Evolutionary conservation across 2,329 filamentous ascomycete genomes (phyloP).

Genomic region (Aspergillus intermedius): DNA sequence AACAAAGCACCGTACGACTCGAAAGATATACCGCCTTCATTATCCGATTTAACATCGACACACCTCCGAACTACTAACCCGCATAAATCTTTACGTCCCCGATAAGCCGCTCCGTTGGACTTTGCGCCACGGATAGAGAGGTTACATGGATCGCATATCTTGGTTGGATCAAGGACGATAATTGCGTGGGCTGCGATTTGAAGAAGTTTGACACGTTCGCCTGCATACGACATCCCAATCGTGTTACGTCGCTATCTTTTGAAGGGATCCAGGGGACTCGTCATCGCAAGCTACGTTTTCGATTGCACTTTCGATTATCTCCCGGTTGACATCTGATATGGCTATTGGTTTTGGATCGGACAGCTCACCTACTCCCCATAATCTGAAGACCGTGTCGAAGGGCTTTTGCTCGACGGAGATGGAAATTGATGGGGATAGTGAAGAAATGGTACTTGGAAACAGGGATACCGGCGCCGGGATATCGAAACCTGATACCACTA

Average conservation of each 20-base stretch:
- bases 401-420: constrained; percentile 15
- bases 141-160: constrained; percentile 2
- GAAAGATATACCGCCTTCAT: background rate
- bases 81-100: background rate
- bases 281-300: background rate
- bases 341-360: constrained; percentile 13
- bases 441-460: constrained; percentile 12
- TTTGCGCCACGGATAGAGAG: background rate
- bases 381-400: constrained; percentile 8
- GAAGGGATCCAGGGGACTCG: background rate
- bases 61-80: background rate
- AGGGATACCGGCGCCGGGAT: constrained; percentile 4
- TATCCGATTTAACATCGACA: background rate
- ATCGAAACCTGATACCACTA: constrained; percentile 1
- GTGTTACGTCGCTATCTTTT: background rate
- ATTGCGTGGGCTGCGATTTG: constrained; percentile 1
- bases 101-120: background rate
- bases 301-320: background rate
- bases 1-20: background rate
- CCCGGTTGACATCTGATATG: constrained; percentile 8
- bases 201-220: background rate
- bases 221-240: background rate
- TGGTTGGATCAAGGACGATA: constrained; percentile 1
- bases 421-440: constrained; percentile 19
- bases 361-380: background rate